Evolutionary conservation across 192 early-diverging fungal species (phyloP), one percentile per base, ranked within the genome.

Genomic region (Coemansia sp.): DNA sequence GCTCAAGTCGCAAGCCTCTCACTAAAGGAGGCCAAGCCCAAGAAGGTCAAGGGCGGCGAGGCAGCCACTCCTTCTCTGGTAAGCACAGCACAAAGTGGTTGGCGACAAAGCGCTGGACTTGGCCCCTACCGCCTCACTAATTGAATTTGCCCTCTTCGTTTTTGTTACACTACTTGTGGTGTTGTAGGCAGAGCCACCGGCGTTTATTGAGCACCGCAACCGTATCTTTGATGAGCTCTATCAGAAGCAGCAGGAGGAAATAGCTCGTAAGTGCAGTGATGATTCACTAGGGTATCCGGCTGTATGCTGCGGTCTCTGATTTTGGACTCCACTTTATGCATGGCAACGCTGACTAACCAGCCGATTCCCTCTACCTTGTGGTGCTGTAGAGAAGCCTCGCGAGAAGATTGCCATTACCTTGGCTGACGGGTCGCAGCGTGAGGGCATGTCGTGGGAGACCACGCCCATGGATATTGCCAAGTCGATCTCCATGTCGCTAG

Each of bases 381-480:
- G 34, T 18, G 14, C 20, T 58, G 34, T 79, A 91, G 89, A 85
- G 33, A 86, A 90, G 71, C 88, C 90, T 23, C 89, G 91, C 50
- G 88, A 85, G 60, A 72, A 83, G 59, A 93, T 94, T 77, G 86
- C 79, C 42, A 84, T 99, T 70, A 95, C 92, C 36, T 86, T 99
- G 35, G 94, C 93, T 53, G 93, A 97, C 71, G 95, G 93, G 37
- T 82, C 85, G 41, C 79, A 75, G 64, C 88, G 91, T 52, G 88
- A 92, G 61, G 97, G 90, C 58, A 89, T 67, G 33, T 76, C 95
- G 18, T 99, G 92, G 92, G 96, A 99, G 77, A 98, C 97, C 39
- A 93, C 92, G 18, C 96, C 97, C 7, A 78, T 98, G 85, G 88
- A 91, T 37, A 91, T 99, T 82, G 97, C 95, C 6, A 87, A 87